These are phyloP conservation scores for Amylostereum chailletii DNA, from an alignment of 1,284 basidiomycete species.

Conservation along the genomic window DNA sequence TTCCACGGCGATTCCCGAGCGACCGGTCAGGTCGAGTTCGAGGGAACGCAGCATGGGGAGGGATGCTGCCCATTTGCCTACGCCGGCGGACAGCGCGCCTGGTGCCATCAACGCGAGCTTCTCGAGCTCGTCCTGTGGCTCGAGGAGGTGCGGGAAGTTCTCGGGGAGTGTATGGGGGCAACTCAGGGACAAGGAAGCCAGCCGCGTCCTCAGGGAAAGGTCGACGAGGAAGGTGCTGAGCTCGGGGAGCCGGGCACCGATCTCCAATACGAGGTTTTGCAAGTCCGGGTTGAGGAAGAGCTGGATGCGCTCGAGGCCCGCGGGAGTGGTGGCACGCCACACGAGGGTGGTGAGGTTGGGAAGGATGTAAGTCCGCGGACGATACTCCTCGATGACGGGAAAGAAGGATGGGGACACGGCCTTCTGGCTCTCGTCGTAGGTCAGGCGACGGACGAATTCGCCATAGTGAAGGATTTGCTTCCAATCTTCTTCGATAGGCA, in stretches of 20 bases:
- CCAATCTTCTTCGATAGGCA: slow-evolving; percentile 61
- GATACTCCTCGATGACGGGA: slow-evolving; percentile 50
- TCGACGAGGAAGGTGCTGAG: slow-evolving; percentile 53
- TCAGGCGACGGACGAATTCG: slow-evolving; percentile 53
- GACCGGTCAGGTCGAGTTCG: slow-evolving; percentile 61
- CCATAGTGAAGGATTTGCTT: slow-evolving; percentile 52
- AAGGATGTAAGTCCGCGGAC: slow-evolving; percentile 53
- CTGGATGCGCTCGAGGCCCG: slow-evolving; percentile 51
- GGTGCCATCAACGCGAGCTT: slow-evolving; percentile 59
- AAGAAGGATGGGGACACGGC: slow-evolving; percentile 58
- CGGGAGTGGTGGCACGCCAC: slow-evolving; percentile 61
- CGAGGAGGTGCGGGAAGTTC: slow-evolving; percentile 54
- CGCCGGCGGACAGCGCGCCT: slow-evolving; percentile 52
- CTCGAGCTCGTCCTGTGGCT: slow-evolving; percentile 49
- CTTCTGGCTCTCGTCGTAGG: slow-evolving; percentile 59
- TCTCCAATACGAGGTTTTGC: slow-evolving; percentile 50
- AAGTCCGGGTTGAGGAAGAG: slow-evolving; percentile 58
- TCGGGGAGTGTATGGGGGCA: slow-evolving; percentile 62
- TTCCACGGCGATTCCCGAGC: slow-evolving; percentile 57
- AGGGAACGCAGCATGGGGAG: slow-evolving; percentile 51
- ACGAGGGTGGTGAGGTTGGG: slow-evolving; percentile 58
- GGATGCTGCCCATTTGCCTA: slow-evolving; percentile 62
- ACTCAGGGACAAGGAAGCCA: slow-evolving; percentile 58
- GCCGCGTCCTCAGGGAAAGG: slow-evolving; percentile 48
- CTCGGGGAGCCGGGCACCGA: slow-evolving; percentile 46